Evolutionary conservation across 2,329 filamentous ascomycete genomes (phyloP), one percentile per base, ranked within the genome.

Genomic region (Rutstroemia sp.): DNA sequence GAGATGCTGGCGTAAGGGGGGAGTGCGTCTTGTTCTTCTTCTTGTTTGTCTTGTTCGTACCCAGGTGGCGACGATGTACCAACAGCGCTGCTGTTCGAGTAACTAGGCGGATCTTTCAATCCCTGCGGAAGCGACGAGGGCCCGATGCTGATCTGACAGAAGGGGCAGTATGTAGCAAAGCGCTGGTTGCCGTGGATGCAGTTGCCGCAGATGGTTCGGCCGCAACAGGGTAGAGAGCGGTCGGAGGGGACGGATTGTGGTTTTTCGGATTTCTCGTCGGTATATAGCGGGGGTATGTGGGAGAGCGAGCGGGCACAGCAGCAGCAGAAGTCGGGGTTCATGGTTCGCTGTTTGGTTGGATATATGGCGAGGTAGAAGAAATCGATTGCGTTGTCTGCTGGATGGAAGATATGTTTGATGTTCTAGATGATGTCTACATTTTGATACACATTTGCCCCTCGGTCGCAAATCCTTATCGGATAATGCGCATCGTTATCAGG

Each of bases 121-220:
- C 85, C 83, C 71, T 83, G 83, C 1, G 83, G 17, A 9, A 21
- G 79, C 48, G 83, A 76, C 3, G 84, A 70, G 7, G 81, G 81
- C 2, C 84, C 81, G 46, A 75, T 78, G 5, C 84, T 84, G 63
- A 89, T 80, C 71, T 92, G 89, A 69, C 89, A 94, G 70, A 87
- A 92, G 0, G 88, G 88, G 67, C 83, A 53, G 7, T 47, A 50
- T 16, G 40, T 39, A 30, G 21, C 56, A 3, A 56, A 54, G 40
- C 49, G 30, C 19, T 14, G 17, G 10, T 56, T 56, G 1, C 38
- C 25, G 1, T 51, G 14, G 19, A 56, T 51, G 25, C 53, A 56
- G 10, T 30, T 19, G 4, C 53, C 53, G 19, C 53, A 56, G 16
- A 56, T 45, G 5, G 40, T 51, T 19, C 53, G 53, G 12, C 19